Percentiles rank a stretch among this genome's conserved stretches.
Evolutionary conservation across 345 rosid species (phyloP).

Genomic region (Rhodomyrtus tomentosa): DNA sequence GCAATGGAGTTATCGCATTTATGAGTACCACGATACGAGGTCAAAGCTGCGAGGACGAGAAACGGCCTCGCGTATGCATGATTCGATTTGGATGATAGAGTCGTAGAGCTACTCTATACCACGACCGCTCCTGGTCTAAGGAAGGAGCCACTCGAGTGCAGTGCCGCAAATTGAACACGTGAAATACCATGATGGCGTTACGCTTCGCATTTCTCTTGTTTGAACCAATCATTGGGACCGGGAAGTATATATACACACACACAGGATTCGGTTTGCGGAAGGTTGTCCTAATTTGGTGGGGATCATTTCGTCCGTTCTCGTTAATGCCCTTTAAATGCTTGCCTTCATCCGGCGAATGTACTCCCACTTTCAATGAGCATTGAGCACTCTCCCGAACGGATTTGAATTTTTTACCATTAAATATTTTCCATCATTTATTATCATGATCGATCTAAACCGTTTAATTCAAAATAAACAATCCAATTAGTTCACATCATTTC

Average conservation of each 20-base stretch:
- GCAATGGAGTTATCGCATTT: neutral
- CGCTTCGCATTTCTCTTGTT: neutral
- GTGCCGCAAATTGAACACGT: neutral
- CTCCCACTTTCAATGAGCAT: no score
- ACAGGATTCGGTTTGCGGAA: neutral
- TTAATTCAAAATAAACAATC: no score
- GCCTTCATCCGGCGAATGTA: neutral
- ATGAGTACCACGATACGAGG: neutral
- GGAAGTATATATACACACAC: neutral
- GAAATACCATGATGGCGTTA: neutral
- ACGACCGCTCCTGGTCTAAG: neutral
- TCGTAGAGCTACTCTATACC: neutral
- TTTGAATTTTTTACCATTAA: no score
- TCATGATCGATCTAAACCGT: no score
- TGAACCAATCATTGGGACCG: neutral
- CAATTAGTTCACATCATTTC: no score
- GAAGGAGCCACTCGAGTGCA: neutral
- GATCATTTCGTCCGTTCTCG: neutral
- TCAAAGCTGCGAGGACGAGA: neutral
- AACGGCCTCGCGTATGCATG: no score
- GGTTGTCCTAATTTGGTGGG: neutral
- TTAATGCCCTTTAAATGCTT: neutral
- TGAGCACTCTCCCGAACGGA: no score
- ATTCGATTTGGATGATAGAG: neutral
- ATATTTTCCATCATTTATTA: no score